A percentile compares a stretch with the other conserved stretches of the same genome.
These are phyloP conservation scores for Sporobolomyces roseus DNA, from an alignment of 768 basidiomycete genomes.

Conservation along the genomic window DNA sequence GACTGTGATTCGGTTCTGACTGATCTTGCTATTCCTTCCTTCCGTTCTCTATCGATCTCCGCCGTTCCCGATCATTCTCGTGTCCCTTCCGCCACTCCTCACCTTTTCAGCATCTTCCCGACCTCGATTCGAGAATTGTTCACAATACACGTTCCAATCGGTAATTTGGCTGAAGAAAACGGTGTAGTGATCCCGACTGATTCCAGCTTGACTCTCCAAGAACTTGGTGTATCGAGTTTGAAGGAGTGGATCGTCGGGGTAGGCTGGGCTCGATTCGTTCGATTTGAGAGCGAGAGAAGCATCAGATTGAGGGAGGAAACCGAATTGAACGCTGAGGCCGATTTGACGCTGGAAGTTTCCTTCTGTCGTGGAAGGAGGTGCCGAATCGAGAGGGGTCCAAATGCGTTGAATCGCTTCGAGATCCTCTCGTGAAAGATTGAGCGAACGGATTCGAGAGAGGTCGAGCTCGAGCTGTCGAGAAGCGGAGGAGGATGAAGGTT, in stretches of 20 bases:
- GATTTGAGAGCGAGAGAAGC: neutral
- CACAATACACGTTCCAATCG: neutral
- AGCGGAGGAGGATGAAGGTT: too few species aligned
- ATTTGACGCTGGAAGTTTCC: neutral
- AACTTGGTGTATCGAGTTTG: slow-evolving; percentile 9
- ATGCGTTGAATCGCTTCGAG: neutral
- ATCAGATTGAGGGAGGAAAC: neutral
- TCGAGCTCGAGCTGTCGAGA: neutral
- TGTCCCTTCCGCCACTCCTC: neutral
- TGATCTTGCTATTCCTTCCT: too few species aligned
- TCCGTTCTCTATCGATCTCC: too few species aligned
- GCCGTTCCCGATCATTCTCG: neutral
- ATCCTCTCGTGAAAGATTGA: neutral
- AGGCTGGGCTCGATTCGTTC: neutral
- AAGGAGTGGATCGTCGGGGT: neutral
- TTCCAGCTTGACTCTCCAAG: slow-evolving; percentile 9
- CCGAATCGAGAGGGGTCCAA: neutral
- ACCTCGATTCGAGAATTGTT: neutral
- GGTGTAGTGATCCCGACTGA: slow-evolving; percentile 12
- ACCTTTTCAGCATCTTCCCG: neutral
- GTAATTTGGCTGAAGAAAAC: slow-evolving; percentile 12
- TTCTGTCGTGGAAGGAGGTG: neutral
- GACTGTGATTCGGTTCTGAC: too few species aligned
- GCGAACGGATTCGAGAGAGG: neutral
- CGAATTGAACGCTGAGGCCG: neutral